Base-by-base conservation (phyloP, 2,329 filamentous ascomycete genomes). In the Aspergillus arachidicola region DNA sequence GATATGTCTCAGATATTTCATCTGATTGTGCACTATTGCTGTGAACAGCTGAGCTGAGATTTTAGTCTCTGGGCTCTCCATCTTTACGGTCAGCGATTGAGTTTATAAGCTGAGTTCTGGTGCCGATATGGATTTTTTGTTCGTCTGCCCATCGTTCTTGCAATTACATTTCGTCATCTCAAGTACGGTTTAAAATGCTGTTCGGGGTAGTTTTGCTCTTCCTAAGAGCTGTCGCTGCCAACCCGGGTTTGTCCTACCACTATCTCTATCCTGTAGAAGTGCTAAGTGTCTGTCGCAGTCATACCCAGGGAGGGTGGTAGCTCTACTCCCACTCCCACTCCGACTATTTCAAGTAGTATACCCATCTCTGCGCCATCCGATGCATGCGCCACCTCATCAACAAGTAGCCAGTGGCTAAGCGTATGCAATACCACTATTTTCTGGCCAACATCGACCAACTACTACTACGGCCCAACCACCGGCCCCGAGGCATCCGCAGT, bases 401-500 rank as follows among this genome's bases (percentile, higher is more conserved):
- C 67, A 43, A 69, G 66, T 59, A 63, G 59, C 10, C 73, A 88
- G 54, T 70, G 68, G 68, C 61, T 70, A n/a, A 66, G 61, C 38
- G 67, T 61, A 1, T 61, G 51, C 32, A 59, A 68, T 43, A 70
- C 68, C 0, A 59, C 67, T 12, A 61, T 71, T 4, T 71, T 71
- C 56, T 71, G 69, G 69, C 69, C 69, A 3, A 71, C 68, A 1
- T 69, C 68, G 3, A 71, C 69, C 7, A 41, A 71, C 43, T 71
- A 71, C 57, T 70, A 64, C 32, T 70, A 71, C 26, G 69, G 69
- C 0, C 69, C 69, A 11, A 71, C 69, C 11, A 64, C 60, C 11
- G 69, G 69, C 5, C 62, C 69, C 1, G 19, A 64, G 11, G 69
- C 69, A 1, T 64, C 65, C 4, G 66, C 53, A 7, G 69, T 71